A percentile compares a stretch with the other conserved stretches of the same genome.
Evolutionary conservation across 1,284 basidiomycete genomes (phyloP).

Genomic region (Garcileccinum viscosum): DNA sequence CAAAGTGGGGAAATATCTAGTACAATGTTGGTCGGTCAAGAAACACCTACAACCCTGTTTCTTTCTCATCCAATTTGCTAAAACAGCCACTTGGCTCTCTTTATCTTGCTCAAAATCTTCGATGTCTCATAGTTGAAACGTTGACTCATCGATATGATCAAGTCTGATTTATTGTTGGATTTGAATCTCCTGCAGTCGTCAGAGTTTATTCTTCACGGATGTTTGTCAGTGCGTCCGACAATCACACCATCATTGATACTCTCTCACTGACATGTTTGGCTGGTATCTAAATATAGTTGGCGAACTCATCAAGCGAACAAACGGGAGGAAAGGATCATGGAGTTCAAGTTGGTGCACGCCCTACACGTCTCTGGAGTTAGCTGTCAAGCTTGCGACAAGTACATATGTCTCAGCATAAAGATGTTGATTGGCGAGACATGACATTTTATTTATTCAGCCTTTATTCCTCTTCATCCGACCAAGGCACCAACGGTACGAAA

Average conservation of each 20-base stretch:
- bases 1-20: conserved; percentile 12
- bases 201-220: neutral
- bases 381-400: too few relatives aligned
- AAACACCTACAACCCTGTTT: conserved; percentile 19
- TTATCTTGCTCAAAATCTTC: too few relatives aligned
- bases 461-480: conserved; percentile 24
- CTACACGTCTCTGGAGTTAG: too few relatives aligned
- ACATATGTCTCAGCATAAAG: neutral
- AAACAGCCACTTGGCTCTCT: too few relatives aligned
- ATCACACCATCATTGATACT: too few relatives aligned
- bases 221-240: neutral
- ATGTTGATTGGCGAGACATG: conserved; percentile 31
- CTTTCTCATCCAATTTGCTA: too few relatives aligned
- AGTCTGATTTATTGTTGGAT: too few relatives aligned
- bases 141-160: too few relatives aligned
- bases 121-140: too few relatives aligned
- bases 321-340: neutral
- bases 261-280: too few relatives aligned
- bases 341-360: neutral
- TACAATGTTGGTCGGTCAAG: conserved; percentile 27
- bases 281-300: too few relatives aligned
- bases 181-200: neutral
- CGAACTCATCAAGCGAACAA: neutral
- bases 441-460: conserved; percentile 16
- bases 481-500: conserved; percentile 29